These are phyloP conservation scores for Zasmidium citrigriseum DNA, from an alignment of 2,329 filamentous ascomycete species.

Conservation along the genomic window DNA sequence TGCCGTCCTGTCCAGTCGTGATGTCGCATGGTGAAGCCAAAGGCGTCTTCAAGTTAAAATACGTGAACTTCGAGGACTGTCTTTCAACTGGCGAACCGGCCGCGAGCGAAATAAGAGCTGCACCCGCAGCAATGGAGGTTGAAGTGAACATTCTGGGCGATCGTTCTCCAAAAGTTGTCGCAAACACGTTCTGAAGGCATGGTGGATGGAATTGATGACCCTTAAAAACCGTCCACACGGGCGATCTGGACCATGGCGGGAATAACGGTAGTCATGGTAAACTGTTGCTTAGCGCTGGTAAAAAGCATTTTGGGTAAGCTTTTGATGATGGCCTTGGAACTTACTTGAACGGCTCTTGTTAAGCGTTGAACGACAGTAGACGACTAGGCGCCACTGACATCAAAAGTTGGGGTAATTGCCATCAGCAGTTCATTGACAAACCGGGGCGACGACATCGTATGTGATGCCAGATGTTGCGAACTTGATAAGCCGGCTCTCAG, in stretches of 20 bases:
- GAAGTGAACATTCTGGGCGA: slow-evolving; percentile 14
- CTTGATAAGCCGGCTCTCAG: too few species aligned
- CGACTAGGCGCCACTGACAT: not conserved
- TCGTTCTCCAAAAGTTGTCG: not conserved
- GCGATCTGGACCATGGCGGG: not conserved
- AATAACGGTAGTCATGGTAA: not conserved
- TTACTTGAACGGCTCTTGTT: not conserved
- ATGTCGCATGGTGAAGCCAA: slow-evolving; percentile 22
- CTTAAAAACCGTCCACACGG: not conserved
- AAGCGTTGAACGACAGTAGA: not conserved
- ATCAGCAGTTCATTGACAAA: not conserved
- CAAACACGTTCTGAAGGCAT: not conserved
- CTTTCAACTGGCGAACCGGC: slow-evolving; percentile 18
- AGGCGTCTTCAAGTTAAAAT: slow-evolving; percentile 18
- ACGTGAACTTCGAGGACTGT: slow-evolving; percentile 20
- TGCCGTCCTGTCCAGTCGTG: slow-evolving; percentile 20
- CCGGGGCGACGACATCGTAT: too few species aligned
- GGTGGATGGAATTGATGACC: not conserved
- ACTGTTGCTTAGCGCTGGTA: not conserved
- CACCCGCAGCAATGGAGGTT: slow-evolving; percentile 9
- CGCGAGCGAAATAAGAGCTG: slow-evolving; percentile 11
- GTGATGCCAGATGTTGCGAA: too few species aligned
- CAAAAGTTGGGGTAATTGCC: not conserved
- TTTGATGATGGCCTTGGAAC: not conserved
- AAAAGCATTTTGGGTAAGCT: not conserved